These are phyloP conservation scores for Purshia tridentata DNA, from an alignment of 306 rosid species.

Conservation along the genomic window DNA sequence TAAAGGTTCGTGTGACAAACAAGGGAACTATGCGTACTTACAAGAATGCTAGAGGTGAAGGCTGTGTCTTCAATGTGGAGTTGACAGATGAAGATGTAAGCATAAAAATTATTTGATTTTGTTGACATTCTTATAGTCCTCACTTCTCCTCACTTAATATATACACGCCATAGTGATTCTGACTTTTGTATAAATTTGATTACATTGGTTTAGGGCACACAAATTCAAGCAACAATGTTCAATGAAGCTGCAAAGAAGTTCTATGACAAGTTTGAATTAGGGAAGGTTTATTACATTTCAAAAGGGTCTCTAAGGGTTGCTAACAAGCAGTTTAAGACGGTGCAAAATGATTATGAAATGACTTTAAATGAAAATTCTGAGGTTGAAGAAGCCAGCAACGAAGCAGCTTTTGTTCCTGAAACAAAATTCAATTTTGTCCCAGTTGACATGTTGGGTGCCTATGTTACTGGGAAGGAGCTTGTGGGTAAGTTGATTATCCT, in stretches of 20 bases:
- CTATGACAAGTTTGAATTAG: slow-evolving; percentile 70
- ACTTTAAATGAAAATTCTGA: slow-evolving; percentile 80
- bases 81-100: slow-evolving; percentile 95
- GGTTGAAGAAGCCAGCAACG: slow-evolving; percentile 78
- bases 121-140: neutral
- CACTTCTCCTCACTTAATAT: neutral
- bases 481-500: slow-evolving; percentile 59
- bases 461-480: slow-evolving; percentile 64
- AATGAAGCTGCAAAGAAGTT: slow-evolving; percentile 86
- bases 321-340: slow-evolving; percentile 84
- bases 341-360: slow-evolving; percentile 92
- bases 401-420: slow-evolving; percentile 71
- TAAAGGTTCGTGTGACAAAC: slow-evolving; percentile 84
- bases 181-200: slow-evolving; percentile 4
- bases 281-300: slow-evolving; percentile 88
- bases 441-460: slow-evolving; percentile 83
- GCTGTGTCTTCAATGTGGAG: slow-evolving; percentile 93
- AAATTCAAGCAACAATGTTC: slow-evolving; percentile 98
- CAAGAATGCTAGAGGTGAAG: slow-evolving; percentile 85
- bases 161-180: neutral
- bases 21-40: slow-evolving; percentile 87
- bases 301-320: slow-evolving; percentile 81
- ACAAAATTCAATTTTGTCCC: slow-evolving; percentile 72
- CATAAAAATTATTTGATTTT: neutral
- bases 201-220: slow-evolving; percentile 66